Percentiles rank a stretch among this genome's conserved stretches.
These are phyloP conservation scores for Hippophae rhamnoides DNA, from an alignment of 306 rosid species.

Conservation along the genomic window DNA sequence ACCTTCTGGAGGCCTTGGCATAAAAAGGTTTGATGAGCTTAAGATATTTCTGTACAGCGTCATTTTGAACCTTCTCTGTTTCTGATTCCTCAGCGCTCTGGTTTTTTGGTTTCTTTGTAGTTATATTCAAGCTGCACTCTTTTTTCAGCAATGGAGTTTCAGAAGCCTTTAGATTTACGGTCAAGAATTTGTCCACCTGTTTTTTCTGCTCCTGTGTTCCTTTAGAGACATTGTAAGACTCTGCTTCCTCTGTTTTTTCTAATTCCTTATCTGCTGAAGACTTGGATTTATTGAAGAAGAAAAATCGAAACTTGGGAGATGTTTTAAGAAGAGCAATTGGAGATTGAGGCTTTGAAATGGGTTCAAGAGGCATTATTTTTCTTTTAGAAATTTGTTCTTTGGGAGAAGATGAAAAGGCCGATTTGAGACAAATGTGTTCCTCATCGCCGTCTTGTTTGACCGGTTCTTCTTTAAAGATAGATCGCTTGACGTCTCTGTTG, in stretches of 20 bases:
- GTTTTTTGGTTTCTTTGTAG: slow-evolving; percentile 13
- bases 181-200: slow-evolving; percentile 12
- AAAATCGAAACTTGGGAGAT: slow-evolving; percentile 57
- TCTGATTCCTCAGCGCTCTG: slow-evolving; percentile 22
- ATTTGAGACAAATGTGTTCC: neutral
- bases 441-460: too few species aligned
- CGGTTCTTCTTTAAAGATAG: too few species aligned
- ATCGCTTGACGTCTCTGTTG: neutral
- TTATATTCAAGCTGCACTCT: slow-evolving; percentile 34
- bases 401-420: slow-evolving; percentile 24
- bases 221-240: neutral
- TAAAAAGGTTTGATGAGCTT: slow-evolving; percentile 62
- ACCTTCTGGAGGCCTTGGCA: slow-evolving; percentile 40
- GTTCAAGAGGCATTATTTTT: slow-evolving; percentile 69
- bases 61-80: slow-evolving; percentile 41
- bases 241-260: slow-evolving; percentile 14
- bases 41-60: slow-evolving; percentile 48
- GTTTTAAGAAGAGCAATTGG: slow-evolving; percentile 77
- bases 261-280: slow-evolving; percentile 9
- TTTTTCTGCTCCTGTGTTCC: slow-evolving; percentile 12
- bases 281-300: slow-evolving; percentile 41
- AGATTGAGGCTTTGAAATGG: slow-evolving; percentile 68
- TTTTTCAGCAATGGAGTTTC: slow-evolving; percentile 34
- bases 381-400: slow-evolving; percentile 58
- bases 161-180: slow-evolving; percentile 25